Percentiles rank a stretch among this genome's conserved stretches.
These are phyloP conservation scores for Podila epigama DNA, from an alignment of 192 early-diverging fungal species.

Conservation along the genomic window DNA sequence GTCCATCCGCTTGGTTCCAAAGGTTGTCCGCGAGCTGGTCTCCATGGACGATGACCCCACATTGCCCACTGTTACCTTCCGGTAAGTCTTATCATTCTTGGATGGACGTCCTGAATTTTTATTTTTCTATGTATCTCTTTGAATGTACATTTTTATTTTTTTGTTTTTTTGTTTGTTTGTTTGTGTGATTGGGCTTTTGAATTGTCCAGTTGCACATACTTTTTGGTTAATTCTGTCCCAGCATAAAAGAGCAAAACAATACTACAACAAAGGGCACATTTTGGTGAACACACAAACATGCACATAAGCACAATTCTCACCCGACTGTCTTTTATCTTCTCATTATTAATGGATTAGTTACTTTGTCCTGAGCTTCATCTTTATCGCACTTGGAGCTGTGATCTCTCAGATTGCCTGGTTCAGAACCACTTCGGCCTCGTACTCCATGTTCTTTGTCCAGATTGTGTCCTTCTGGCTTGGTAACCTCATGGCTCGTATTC, in stretches of 20 bases:
- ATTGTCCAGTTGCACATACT: no score
- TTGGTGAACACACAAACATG: no score
- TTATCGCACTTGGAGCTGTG: slow-evolving; percentile 45
- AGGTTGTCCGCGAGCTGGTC: slow-evolving; percentile 49
- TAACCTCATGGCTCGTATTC: slow-evolving; percentile 34
- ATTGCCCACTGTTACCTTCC: slow-evolving; percentile 49
- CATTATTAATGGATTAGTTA: slow-evolving; percentile 6
- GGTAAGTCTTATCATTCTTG: slow-evolving; percentile 11
- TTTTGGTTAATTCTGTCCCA: no score
- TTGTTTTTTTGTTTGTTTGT: no score
- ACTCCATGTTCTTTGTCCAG: slow-evolving; percentile 55
- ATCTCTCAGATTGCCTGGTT: slow-evolving; percentile 53
- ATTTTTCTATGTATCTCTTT: not conserved
- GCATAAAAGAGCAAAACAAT: no score
- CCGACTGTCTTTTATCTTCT: not conserved
- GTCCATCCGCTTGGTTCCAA: slow-evolving; percentile 41
- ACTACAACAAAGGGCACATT: no score
- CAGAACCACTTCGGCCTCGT: slow-evolving; percentile 49
- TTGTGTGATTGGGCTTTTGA: no score
- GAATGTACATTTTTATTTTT: not conserved
- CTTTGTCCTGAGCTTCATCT: slow-evolving; percentile 47
- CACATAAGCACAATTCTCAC: no score
- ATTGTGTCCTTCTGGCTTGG: slow-evolving; percentile 52
- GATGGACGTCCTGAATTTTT: not conserved
- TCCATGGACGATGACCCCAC: slow-evolving; percentile 53